Conservation (phyloP, 257 asterid species). For the Solanum lignicaule region DNA sequence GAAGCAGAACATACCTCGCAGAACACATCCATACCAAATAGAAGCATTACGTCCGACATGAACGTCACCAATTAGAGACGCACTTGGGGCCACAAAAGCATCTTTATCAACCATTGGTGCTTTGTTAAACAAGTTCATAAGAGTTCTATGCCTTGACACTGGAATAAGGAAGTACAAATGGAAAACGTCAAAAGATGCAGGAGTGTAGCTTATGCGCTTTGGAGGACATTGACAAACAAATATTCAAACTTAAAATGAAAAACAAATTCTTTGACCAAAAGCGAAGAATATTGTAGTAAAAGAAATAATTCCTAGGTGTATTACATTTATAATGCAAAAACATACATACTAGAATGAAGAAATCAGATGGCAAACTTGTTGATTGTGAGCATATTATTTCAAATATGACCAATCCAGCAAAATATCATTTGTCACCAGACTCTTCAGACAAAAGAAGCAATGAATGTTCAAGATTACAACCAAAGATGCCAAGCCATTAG, state of each 20-base stretch:
- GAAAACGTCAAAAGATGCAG: background rate
- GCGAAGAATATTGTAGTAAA: background rate
- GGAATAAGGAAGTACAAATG: conserved; percentile 2
- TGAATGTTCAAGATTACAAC: background rate
- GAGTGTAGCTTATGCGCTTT: background rate
- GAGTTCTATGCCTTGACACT: conserved; percentile 16
- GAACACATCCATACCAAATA: conserved; percentile 17
- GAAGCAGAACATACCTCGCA: conserved; percentile 5
- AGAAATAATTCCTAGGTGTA: background rate
- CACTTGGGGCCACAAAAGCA: conserved; percentile 26
- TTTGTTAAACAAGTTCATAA: conserved; percentile 9
- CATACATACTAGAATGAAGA: background rate
- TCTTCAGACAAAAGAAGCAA: background rate
- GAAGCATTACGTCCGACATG: conserved; percentile 1
- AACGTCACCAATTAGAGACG: conserved; percentile 13
- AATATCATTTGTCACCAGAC: background rate
- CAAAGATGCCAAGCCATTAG: background rate
- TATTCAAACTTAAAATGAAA: background rate
- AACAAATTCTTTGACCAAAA: background rate
- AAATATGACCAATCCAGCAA: background rate
- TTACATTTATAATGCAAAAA: background rate
- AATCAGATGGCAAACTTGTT: background rate
- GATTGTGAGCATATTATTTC: background rate
- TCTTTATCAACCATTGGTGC: conserved; percentile 8
- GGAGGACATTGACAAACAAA: background rate